Conservation (phyloP, 805 yeast genomes). For the Hagleromyces aurorensis region DNA sequence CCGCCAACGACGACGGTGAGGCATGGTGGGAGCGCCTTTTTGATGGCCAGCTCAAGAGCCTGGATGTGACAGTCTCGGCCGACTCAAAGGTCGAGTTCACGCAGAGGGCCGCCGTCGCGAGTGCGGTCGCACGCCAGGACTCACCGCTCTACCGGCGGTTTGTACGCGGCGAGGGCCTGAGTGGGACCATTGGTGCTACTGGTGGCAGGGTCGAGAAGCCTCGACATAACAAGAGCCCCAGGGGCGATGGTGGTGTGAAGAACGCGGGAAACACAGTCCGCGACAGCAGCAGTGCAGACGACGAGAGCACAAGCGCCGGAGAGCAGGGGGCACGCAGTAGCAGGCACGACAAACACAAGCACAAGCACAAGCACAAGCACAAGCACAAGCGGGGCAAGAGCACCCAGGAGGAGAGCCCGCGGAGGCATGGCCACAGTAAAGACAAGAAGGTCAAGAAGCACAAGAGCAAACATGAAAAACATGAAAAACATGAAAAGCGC, state of each 20-base stretch:
- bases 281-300: constrained; percentile 2
- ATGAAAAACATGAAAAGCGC: constrained; percentile 22
- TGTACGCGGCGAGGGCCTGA: constrained; percentile 77
- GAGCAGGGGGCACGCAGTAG: constrained; percentile 11
- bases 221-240: constrained; percentile 6
- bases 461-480: constrained; percentile 18
- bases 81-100: constrained; percentile 39
- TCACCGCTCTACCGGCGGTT: constrained; percentile 82
- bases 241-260: constrained; percentile 5
- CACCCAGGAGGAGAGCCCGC: constrained; percentile 9
- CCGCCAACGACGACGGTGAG: constrained; percentile 59
- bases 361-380: constrained; percentile 5
- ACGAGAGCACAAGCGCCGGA: constrained; percentile 10
- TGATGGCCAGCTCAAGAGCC: constrained; percentile 80
- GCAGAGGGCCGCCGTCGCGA: constrained; percentile 42
- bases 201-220: constrained; percentile 20
- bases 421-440: constrained; percentile 15
- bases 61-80: constrained; percentile 53
- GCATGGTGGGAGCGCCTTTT: constrained; percentile 97
- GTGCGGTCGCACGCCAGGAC: constrained; percentile 40
- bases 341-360: constrained; percentile 10
- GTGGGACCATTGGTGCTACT: constrained; percentile 56
- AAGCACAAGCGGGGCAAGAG: constrained; percentile 7
- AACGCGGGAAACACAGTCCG: constrained; percentile 6
- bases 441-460: constrained; percentile 19